phyloP scores from a whole-genome alignment of 1,284 basidiomycete species.

The Sparassis latifolia region DNA sequence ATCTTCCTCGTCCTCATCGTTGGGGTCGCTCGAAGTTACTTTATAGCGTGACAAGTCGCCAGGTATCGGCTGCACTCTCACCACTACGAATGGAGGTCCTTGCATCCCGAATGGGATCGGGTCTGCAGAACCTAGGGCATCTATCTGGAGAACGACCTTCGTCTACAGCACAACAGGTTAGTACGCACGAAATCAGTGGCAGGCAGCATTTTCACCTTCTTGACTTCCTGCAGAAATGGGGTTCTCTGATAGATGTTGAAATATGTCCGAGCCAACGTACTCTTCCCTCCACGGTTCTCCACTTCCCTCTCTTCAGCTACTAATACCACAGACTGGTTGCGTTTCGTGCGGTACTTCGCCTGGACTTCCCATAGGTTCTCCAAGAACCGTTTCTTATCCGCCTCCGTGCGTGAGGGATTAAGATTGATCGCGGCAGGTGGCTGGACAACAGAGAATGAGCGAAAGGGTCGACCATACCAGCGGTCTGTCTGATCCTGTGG shows the following conservation, averaged over 20 bases:
- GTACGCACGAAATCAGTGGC: not conserved
- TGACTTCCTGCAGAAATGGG: conserved; percentile 64
- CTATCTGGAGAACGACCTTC: conserved; percentile 83
- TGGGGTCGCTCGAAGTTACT: conserved; percentile 65
- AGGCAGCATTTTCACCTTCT: conserved; percentile 51
- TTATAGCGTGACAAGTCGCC: conserved; percentile 76
- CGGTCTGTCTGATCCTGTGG: conserved; percentile 75
- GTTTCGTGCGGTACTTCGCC: conserved; percentile 65
- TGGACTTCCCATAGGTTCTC: conserved; percentile 84
- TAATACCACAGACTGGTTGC: conserved; percentile 61
- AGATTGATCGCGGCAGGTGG: conserved; percentile 61
- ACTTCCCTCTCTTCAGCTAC: conserved; percentile 70
- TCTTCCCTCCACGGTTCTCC: conserved; percentile 52
- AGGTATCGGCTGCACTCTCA: conserved; percentile 73
- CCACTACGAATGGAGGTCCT: conserved; percentile 64
- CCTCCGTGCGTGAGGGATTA: conserved; percentile 55
- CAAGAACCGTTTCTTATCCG: conserved; percentile 77
- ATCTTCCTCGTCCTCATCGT: conserved; percentile 70
- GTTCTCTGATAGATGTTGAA: conserved; percentile 81
- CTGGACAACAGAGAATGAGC: conserved; percentile 64
- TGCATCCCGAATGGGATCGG: conserved; percentile 67
- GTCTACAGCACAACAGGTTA: conserved; percentile 39
- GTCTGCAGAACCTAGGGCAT: conserved; percentile 67
- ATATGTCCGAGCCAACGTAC: conserved; percentile 69
- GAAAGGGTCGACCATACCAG: conserved; percentile 80